These are phyloP conservation scores for Vigna reflexopilosa DNA, from an alignment of 306 rosid species.

Conservation along the genomic window DNA sequence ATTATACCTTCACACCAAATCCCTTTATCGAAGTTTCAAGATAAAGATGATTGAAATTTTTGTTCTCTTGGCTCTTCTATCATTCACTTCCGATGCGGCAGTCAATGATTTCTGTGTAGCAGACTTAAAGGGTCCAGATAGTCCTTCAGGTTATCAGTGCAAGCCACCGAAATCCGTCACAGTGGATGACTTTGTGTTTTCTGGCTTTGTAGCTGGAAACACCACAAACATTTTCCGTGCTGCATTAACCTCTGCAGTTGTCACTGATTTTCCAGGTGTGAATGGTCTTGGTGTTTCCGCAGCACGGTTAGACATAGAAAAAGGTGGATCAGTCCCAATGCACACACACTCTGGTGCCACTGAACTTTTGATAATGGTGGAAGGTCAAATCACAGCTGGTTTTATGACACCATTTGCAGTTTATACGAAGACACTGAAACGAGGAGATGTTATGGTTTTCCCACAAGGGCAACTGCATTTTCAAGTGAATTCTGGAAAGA, in stretches of 20 bases:
- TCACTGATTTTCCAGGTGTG: constrained; percentile 59
- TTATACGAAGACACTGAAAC: constrained; percentile 51
- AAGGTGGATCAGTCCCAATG: constrained; percentile 63
- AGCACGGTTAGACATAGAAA: constrained; percentile 57
- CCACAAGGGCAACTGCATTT: constrained; percentile 74
- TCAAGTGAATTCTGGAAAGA: constrained; percentile 60
- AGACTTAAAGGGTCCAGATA: constrained; percentile 50
- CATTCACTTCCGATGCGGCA: constrained; percentile 35
- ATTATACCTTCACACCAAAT: background rate
- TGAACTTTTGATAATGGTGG: constrained; percentile 52
- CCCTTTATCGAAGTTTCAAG: background rate
- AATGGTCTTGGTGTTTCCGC: constrained; percentile 70
- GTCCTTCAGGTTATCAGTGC: constrained; percentile 63
- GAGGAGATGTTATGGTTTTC: constrained; percentile 66
- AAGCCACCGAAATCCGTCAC: constrained; percentile 48
- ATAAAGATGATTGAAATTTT: background rate
- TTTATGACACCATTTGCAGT: constrained; percentile 55
- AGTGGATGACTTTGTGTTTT: constrained; percentile 56
- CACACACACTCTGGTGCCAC: constrained; percentile 75
- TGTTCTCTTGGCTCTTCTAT: constrained; percentile 5
- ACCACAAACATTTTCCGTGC: constrained; percentile 55
- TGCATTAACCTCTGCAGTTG: constrained; percentile 60
- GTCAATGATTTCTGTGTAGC: constrained; percentile 70
- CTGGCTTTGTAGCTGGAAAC: constrained; percentile 52
- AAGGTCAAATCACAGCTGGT: constrained; percentile 61